phyloP scores from a whole-genome alignment of 331 rosid species.

The Malus hybrid region DNA sequence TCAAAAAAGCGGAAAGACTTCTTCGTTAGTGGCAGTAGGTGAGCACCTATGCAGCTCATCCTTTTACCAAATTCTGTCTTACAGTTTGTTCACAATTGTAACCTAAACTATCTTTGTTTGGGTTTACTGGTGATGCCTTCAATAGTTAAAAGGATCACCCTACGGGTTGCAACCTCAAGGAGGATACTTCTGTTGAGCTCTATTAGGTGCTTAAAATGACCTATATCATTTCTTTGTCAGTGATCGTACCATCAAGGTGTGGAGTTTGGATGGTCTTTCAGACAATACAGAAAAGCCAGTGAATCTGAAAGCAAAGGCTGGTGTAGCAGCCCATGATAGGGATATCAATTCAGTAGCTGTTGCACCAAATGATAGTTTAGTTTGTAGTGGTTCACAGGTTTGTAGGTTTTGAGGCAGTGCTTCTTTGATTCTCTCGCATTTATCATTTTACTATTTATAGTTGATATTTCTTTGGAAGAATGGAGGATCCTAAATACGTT shows the following conservation, averaged over 20 bases:
- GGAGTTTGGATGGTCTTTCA: constrained; percentile 66
- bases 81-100: background rate
- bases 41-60: constrained; percentile 19
- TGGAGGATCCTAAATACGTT: background rate
- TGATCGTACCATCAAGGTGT: constrained; percentile 84
- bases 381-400: constrained; percentile 98
- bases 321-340: constrained; percentile 87
- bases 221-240: constrained; percentile 29
- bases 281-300: constrained; percentile 34
- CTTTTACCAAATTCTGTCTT: background rate
- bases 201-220: background rate
- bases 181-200: background rate
- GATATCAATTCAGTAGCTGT: constrained; percentile 90
- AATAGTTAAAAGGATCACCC: background rate
- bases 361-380: constrained; percentile 91
- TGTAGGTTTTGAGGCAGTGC: constrained; percentile 14
- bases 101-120: background rate
- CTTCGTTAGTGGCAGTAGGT: constrained; percentile 97
- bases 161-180: background rate
- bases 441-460: background rate
- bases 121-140: background rate
- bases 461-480: background rate
- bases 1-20: constrained; percentile 61
- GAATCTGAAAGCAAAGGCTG: constrained; percentile 78
- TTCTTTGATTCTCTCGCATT: background rate